Percentiles rank a stretch among this genome's conserved stretches.
Conservation (phyloP, 1,139 yeast species). For the Arxiozyma telluris region DNA sequence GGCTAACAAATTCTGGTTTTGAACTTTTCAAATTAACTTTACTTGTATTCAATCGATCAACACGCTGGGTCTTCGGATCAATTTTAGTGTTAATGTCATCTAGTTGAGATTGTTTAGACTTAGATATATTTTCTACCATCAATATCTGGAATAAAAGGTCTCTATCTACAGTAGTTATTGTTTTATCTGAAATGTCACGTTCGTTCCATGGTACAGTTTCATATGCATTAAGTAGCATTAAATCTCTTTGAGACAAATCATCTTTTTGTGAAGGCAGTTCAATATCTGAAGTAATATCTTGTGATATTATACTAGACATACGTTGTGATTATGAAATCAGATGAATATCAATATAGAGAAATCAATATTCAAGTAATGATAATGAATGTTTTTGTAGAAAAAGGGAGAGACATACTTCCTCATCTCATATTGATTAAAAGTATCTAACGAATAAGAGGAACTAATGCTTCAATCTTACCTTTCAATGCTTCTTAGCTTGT, state of each 20-base stretch:
- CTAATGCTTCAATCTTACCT: too few relatives aligned
- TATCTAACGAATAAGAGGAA: too few relatives aligned
- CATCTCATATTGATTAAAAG: too few relatives aligned
- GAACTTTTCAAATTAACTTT: conserved; percentile 5
- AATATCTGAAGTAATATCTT: background rate
- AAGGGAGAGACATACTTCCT: too few relatives aligned
- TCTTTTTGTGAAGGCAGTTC: background rate
- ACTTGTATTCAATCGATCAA: conserved; percentile 18
- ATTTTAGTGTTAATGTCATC: conserved; percentile 28
- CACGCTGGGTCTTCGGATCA: conserved; percentile 27
- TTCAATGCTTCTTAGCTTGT: too few relatives aligned
- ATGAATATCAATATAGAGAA: conserved; percentile 17
- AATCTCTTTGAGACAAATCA: background rate
- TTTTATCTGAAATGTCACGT: background rate
- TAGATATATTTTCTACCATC: conserved; percentile 32
- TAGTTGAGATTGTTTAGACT: conserved; percentile 31
- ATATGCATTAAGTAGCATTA: too few relatives aligned
- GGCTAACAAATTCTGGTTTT: conserved; percentile 19
- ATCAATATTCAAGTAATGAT: too few relatives aligned
- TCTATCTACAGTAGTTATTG: conserved; percentile 11
- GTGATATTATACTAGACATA: background rate
- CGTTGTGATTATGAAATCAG: too few relatives aligned
- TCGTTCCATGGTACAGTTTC: background rate
- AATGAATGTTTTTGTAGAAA: too few relatives aligned
- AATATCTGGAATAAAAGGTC: conserved; percentile 35